Conservation (phyloP, 2,329 filamentous ascomycete genomes). For the Ceratocystis albifundus region DNA sequence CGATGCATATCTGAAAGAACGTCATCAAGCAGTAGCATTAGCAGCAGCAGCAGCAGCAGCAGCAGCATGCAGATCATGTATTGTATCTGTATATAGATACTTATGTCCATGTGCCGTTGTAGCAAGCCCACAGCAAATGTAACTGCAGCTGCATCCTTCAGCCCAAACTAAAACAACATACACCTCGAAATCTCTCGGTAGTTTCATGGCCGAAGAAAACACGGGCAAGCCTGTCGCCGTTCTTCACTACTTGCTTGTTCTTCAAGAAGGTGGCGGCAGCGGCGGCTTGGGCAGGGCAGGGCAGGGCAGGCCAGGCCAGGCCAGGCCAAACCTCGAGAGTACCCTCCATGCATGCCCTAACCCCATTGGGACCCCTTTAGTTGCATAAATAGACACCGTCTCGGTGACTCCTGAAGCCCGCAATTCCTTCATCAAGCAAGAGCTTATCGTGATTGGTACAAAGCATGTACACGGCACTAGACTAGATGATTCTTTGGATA, state of each 20-base stretch:
- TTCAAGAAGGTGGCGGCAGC: no score
- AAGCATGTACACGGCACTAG: not conserved
- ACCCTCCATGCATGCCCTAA: no score
- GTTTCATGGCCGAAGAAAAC: no score
- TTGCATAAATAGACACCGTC: not conserved
- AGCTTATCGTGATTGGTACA: not conserved
- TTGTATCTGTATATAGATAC: not conserved
- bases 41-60: no score
- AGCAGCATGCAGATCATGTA: no score
- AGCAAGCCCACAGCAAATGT: not conserved
- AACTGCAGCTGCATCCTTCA: not conserved
- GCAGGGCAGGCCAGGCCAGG: no score
- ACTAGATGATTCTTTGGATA: not conserved
- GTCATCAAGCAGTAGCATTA: no score
- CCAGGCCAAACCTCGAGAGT: not conserved
- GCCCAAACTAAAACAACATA: not conserved
- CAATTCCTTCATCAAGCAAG: not conserved
- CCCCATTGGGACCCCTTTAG: no score
- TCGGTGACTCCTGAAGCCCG: not conserved
- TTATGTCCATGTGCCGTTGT: not conserved
- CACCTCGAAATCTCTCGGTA: not conserved
- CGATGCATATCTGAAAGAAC: no score
- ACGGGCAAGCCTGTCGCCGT: no score
- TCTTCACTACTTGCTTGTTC: not conserved
- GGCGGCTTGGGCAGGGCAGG: not conserved